Evolutionary conservation across 108 stramenopile species (phyloP).

Genomic region (Epithemia pelagica): DNA sequence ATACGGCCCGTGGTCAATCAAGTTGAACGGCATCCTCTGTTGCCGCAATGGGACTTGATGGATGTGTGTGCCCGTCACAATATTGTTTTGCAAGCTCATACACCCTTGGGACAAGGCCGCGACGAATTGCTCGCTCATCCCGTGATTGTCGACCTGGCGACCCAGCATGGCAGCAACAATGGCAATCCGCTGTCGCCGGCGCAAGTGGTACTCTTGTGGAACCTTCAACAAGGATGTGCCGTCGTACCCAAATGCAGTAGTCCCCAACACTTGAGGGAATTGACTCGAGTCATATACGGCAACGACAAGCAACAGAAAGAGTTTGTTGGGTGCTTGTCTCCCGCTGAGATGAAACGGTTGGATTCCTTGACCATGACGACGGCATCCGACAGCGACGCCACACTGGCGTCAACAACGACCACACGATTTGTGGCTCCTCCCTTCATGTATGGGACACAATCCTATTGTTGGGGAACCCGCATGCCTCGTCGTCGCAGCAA

Average conservation of each 20-base stretch:
- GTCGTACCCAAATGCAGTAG: conserved; percentile 50
- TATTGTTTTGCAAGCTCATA: conserved; percentile 42
- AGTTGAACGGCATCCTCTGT: conserved; percentile 59
- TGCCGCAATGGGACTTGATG: conserved; percentile 35
- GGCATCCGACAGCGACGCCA: too few relatives aligned
- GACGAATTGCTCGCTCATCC: conserved; percentile 41
- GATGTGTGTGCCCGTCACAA: conserved; percentile 43
- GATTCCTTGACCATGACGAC: conserved; percentile 26
- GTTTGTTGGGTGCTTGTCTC: neutral
- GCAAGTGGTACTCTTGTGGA: conserved; percentile 62
- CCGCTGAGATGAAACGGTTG: conserved; percentile 41
- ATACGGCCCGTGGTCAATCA: conserved; percentile 54
- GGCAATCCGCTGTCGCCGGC: conserved; percentile 34
- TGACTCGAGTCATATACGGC: too few relatives aligned
- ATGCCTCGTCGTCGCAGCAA: too few relatives aligned
- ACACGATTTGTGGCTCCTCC: conserved; percentile 74
- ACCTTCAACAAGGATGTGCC: conserved; percentile 59
- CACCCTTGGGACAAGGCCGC: conserved; percentile 37
- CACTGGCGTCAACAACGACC: too few relatives aligned
- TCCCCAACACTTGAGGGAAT: conserved; percentile 35
- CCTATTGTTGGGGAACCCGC: neutral
- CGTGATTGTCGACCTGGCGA: conserved; percentile 13
- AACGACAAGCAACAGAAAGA: neutral
- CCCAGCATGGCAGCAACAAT: too few relatives aligned
- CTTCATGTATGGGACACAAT: conserved; percentile 44